phyloP scores from a whole-genome alignment of 2,329 filamentous ascomycete species.

The Fusarium nematophilum region DNA sequence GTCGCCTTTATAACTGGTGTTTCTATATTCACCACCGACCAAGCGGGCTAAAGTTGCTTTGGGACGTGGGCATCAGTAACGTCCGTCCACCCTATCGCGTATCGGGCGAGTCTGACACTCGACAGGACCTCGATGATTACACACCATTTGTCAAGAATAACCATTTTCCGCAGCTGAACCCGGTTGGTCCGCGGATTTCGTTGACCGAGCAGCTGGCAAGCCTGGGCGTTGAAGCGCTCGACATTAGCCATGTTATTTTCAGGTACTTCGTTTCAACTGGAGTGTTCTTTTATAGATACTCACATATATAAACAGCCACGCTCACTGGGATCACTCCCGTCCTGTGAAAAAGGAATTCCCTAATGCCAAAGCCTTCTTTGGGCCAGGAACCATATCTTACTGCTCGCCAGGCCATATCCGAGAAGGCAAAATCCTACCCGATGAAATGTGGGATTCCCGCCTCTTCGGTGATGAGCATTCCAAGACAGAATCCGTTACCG shows the following conservation, averaged over 20 bases:
- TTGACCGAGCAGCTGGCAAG: constrained; percentile 5
- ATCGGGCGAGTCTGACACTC: neutral
- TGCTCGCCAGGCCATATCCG: constrained; percentile 18
- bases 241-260: constrained; percentile 12
- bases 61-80: constrained; percentile 18
- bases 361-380: constrained; percentile 13
- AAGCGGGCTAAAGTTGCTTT: constrained; percentile 1
- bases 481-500: neutral
- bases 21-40: constrained; percentile 14
- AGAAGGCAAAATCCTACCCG: neutral
- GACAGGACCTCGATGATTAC: constrained; percentile 5
- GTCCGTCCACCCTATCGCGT: neutral
- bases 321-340: constrained; percentile 23
- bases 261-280: too few species aligned
- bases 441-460: constrained; percentile 20
- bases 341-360: constrained; percentile 9
- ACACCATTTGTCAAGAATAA: constrained; percentile 15
- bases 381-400: constrained; percentile 4
- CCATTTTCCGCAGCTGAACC: constrained; percentile 13
- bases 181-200: constrained; percentile 9
- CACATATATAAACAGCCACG: too few species aligned
- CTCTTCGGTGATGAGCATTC: constrained; percentile 5
- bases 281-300: too few species aligned
- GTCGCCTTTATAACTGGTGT: constrained; percentile 20
- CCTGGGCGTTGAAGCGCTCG: neutral